Evolutionary conservation across 306 rosid species (phyloP).

Genomic region (Carpinus viminea): DNA sequence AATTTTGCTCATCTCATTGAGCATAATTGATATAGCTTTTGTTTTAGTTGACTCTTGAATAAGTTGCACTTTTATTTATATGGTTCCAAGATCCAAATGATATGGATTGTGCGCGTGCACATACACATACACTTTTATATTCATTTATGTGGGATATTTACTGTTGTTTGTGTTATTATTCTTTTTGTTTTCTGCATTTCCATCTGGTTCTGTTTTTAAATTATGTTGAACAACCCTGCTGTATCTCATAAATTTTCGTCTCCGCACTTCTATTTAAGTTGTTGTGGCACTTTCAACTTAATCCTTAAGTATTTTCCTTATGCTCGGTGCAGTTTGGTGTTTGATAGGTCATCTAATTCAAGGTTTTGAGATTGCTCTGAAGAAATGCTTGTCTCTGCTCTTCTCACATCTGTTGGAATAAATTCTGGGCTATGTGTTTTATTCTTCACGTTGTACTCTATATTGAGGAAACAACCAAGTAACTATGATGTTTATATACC

Average conservation of each 20-base stretch:
- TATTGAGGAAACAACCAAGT: conserved; percentile 76
- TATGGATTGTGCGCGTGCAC: neutral
- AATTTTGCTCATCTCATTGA: neutral
- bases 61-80: neutral
- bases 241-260: conserved; percentile 2
- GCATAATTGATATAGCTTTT: neutral
- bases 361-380: conserved; percentile 22
- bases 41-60: neutral
- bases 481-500: conserved; percentile 75
- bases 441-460: conserved; percentile 73
- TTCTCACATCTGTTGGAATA: conserved; percentile 79
- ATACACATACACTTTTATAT: too few relatives aligned
- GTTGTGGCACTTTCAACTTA: neutral
- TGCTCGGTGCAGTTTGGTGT: conserved; percentile 34
- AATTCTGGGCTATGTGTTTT: conserved; percentile 75
- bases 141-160: neutral
- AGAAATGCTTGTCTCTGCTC: conserved; percentile 82
- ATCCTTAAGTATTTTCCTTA: conserved; percentile 3
- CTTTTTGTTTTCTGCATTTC: neutral
- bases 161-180: neutral
- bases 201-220: neutral
- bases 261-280: neutral
- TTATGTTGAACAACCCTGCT: neutral
- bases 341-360: conserved; percentile 1
- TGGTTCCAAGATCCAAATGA: neutral